These are phyloP conservation scores for Fraxinus cuspidata DNA, from an alignment of 257 asterid species.

Conservation along the genomic window DNA sequence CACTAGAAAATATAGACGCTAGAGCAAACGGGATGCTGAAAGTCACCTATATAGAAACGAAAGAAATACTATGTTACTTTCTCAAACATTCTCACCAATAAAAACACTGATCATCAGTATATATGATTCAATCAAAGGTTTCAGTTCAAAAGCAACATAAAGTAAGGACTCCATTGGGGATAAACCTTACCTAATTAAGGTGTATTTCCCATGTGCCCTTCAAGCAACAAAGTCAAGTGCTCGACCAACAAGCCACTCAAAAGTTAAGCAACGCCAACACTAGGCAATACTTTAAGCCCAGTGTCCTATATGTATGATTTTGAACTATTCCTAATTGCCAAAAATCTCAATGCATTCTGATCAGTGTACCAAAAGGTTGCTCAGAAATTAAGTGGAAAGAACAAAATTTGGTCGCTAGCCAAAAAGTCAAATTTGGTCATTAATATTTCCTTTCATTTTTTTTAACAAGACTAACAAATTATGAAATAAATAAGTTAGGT, in stretches of 20 bases:
- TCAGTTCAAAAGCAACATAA: background rate
- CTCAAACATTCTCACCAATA: background rate
- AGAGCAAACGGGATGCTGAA: constrained; percentile 88
- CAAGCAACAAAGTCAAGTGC: background rate
- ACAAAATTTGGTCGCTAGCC: constrained; percentile 1
- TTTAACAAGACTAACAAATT: background rate
- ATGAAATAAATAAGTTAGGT: background rate
- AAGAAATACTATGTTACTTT: background rate
- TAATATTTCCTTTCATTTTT: background rate
- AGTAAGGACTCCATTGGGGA: background rate
- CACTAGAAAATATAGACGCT: constrained; percentile 82
- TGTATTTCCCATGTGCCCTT: background rate
- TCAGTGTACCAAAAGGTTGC: background rate
- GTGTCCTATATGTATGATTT: background rate
- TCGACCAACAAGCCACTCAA: background rate
- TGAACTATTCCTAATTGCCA: background rate
- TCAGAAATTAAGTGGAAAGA: background rate
- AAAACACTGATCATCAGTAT: too few species aligned
- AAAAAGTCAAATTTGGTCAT: background rate
- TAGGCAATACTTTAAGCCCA: background rate
- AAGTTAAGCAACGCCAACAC: background rate
- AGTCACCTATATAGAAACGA: constrained; percentile 44
- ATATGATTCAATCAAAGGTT: background rate
- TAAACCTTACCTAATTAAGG: background rate
- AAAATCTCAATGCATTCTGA: background rate